Percentiles rank a stretch among this genome's conserved stretches.
Conservation (phyloP, 148 eudicot species). For the Rhododendron simsii region DNA sequence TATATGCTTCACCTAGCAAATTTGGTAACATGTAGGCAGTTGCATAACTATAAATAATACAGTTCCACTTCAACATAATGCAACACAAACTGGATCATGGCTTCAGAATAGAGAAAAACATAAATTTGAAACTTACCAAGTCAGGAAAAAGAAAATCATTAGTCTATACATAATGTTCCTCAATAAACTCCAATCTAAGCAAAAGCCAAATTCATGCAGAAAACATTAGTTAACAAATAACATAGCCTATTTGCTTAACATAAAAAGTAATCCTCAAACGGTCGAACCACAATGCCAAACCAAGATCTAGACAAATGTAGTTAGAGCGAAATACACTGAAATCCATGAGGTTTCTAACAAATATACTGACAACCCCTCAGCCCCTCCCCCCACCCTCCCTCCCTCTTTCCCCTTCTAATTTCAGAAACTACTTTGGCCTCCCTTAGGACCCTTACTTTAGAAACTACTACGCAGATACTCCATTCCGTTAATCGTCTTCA, state of each 20-base stretch:
- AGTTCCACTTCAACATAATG: constrained; percentile 8
- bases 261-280: not conserved
- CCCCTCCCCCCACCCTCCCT: too few species aligned
- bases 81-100: not conserved
- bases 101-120: not conserved
- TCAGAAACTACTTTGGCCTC: not conserved
- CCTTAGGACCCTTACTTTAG: not conserved
- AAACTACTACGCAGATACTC: not conserved
- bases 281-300: not conserved
- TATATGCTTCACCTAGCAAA: not conserved
- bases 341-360: not conserved
- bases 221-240: not conserved
- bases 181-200: not conserved
- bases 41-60: not conserved
- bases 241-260: not conserved
- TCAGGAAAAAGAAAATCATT: not conserved
- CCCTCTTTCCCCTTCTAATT: not conserved
- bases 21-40: not conserved
- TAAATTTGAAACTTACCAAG: not conserved
- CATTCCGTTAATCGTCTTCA: not conserved
- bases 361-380: too few species aligned
- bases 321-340: not conserved
- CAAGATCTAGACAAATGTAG: not conserved
- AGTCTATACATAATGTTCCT: not conserved
- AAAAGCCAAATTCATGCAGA: not conserved